These are phyloP conservation scores for Gynandropsis gynandra DNA, from an alignment of 345 rosid genomes.

Conservation along the genomic window DNA sequence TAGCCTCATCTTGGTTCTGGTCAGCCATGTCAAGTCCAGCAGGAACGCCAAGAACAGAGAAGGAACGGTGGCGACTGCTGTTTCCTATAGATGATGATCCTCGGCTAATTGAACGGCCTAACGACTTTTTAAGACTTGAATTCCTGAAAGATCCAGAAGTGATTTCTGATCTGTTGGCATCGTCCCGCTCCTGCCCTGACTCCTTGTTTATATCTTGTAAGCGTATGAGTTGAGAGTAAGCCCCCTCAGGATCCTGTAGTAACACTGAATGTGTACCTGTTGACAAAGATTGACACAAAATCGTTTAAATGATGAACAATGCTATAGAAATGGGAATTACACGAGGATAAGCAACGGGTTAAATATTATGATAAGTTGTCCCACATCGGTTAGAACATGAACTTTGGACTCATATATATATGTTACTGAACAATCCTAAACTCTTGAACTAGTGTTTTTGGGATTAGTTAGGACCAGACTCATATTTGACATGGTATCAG, in stretches of 20 bases:
- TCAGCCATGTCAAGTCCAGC: slow-evolving; percentile 13
- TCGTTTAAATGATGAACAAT: too few relatives aligned
- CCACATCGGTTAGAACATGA: too few relatives aligned
- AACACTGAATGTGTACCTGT: slow-evolving; percentile 57
- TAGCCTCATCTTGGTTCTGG: slow-evolving; percentile 20
- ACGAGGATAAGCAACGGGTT: too few relatives aligned
- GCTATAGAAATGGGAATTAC: too few relatives aligned
- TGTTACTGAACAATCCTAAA: too few relatives aligned
- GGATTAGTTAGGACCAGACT: too few relatives aligned
- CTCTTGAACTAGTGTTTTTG: too few relatives aligned
- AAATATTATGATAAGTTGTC: too few relatives aligned
- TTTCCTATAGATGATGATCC: slow-evolving; percentile 47
- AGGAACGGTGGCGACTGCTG: slow-evolving; percentile 27
- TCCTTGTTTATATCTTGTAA: slow-evolving; percentile 50
- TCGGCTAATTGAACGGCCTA: slow-evolving; percentile 20
- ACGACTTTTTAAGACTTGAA: slow-evolving; percentile 24
- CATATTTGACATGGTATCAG: too few relatives aligned
- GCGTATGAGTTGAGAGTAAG: slow-evolving; percentile 67
- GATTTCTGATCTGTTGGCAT: slow-evolving; percentile 16
- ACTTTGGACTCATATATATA: too few relatives aligned
- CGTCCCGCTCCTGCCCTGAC: slow-evolving; percentile 13
- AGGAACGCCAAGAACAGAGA: slow-evolving; percentile 26
- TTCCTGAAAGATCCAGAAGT: slow-evolving; percentile 16
- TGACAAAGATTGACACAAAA: not conserved
- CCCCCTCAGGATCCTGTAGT: slow-evolving; percentile 59